Conservation (phyloP, 176 grass and related monocot genomes). For the Oryza longistaminata region DNA sequence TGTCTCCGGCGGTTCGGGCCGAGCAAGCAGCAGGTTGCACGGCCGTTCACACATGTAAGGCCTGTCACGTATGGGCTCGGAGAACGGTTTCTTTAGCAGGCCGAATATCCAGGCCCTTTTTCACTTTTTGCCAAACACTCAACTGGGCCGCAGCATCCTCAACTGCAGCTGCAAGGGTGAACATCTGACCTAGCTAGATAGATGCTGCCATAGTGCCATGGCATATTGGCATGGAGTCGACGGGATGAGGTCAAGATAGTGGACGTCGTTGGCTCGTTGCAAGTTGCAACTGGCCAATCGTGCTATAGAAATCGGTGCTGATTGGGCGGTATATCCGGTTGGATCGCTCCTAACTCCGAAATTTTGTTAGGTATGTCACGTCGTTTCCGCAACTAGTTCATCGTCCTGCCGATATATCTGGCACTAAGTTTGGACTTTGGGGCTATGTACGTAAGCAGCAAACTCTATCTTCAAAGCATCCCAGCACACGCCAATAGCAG, state of each 20-base stretch:
- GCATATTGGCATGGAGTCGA: background rate
- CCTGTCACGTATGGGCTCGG: background rate
- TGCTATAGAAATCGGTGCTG: background rate
- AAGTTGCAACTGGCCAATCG: background rate
- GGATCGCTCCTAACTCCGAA: background rate
- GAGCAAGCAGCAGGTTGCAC: background rate
- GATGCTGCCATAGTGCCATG: no score
- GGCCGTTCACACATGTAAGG: background rate
- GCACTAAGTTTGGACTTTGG: background rate
- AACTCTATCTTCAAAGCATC: no score
- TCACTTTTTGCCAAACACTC: background rate
- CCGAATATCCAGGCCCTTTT: background rate
- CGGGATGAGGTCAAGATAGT: background rate
- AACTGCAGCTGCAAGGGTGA: background rate
- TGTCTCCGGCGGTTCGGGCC: background rate
- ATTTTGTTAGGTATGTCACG: constrained; percentile 6
- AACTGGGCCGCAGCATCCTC: background rate
- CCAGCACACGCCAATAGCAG: background rate
- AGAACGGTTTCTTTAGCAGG: background rate
- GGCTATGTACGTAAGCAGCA: no score
- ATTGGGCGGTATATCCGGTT: background rate
- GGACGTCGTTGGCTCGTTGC: background rate
- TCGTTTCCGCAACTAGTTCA: background rate
- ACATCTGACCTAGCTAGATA: background rate
- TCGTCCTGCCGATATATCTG: background rate